Conservation (phyloP, 805 yeast species). For the Kodamaea kakaduensis region DNA sequence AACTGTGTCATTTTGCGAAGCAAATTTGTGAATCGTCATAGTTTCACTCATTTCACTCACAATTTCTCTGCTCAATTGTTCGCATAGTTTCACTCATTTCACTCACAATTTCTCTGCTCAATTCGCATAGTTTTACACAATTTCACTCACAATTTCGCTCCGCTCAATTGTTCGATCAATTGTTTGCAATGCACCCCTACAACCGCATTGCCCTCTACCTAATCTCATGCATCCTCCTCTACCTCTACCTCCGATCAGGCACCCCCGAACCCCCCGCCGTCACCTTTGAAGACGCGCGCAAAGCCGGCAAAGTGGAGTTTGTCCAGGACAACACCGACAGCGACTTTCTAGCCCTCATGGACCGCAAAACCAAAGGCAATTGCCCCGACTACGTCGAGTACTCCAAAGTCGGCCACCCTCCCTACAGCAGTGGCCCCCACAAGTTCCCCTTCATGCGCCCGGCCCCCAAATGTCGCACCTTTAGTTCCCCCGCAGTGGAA, state of each 20-base stretch:
- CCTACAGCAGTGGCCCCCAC: constrained; percentile 54
- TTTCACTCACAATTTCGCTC: too few relatives aligned
- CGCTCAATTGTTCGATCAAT: too few relatives aligned
- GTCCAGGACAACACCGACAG: constrained; percentile 2
- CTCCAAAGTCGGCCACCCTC: constrained; percentile 51
- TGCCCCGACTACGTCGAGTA: constrained; percentile 68
- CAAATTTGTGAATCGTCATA: too few relatives aligned
- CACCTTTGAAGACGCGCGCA: constrained; percentile 1
- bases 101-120: too few relatives aligned
- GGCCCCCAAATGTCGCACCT: constrained; percentile 65
- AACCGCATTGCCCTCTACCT: neutral
- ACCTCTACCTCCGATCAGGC: neutral
- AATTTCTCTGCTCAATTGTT: too few relatives aligned
- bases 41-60: too few relatives aligned
- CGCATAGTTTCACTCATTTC: too few relatives aligned
- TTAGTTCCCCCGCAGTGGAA: constrained; percentile 60
- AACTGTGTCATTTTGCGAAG: too few relatives aligned
- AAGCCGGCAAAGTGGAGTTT: constrained; percentile 1
- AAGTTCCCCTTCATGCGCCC: constrained; percentile 76
- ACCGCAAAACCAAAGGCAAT: constrained; percentile 5
- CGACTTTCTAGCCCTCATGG: constrained; percentile 4
- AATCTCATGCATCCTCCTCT: neutral
- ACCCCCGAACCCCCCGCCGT: neutral
- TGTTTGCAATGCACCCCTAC: constrained; percentile 1
- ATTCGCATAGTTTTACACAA: too few relatives aligned